A percentile compares a stretch with the other conserved stretches of the same genome.
Conservation (phyloP, 108 stramenopile genomes). For the Conticribra guillardii region DNA sequence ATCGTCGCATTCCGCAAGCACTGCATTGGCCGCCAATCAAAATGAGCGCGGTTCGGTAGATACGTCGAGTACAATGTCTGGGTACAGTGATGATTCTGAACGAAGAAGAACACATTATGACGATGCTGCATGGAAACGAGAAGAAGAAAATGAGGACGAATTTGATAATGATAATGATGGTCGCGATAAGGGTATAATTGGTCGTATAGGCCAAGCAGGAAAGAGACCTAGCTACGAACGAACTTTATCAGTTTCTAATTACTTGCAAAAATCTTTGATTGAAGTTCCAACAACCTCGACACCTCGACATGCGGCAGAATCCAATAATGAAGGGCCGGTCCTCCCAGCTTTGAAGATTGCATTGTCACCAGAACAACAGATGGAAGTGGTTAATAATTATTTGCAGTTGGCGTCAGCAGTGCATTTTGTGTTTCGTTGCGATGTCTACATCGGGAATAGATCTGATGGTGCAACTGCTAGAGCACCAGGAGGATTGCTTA, state of each 20-base stretch:
- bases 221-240: constrained; percentile 11
- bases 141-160: constrained; percentile 25
- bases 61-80: constrained; percentile 1
- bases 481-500: constrained; percentile 46
- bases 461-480: neutral
- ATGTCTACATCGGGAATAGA: constrained; percentile 35
- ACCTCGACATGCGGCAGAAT: neutral
- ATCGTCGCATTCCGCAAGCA: too few species aligned
- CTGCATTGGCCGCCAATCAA: too few species aligned
- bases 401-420: constrained; percentile 45
- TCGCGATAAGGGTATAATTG: constrained; percentile 1
- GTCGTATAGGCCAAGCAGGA: constrained; percentile 32
- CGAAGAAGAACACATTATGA: constrained; percentile 13
- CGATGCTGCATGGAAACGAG: constrained; percentile 43
- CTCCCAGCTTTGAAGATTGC: constrained; percentile 40
- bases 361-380: constrained; percentile 21
- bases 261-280: constrained; percentile 8
- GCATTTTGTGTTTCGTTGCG: constrained; percentile 61
- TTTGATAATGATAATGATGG: constrained; percentile 44
- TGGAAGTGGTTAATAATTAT: constrained; percentile 43
- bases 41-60: constrained; percentile 20
- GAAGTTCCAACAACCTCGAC: neutral
- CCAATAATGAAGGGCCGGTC: constrained; percentile 13
- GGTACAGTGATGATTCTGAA: constrained; percentile 19
- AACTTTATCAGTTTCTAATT: constrained; percentile 8